Base-by-base conservation (phyloP, 352 stramenopile genomes). In the Phytophthora pini region DNA sequence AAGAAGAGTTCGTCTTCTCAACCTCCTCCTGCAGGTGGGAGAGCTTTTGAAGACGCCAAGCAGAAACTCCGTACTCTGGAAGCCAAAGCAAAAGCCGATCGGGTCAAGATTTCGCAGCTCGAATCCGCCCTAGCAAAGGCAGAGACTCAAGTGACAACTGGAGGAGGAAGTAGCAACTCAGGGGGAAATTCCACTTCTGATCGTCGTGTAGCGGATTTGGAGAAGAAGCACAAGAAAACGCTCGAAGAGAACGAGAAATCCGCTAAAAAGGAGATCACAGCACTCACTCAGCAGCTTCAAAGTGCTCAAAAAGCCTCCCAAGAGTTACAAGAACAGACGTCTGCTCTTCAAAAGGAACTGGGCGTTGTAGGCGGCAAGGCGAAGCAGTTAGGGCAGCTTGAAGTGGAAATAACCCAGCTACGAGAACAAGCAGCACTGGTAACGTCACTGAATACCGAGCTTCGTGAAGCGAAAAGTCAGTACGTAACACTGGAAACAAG, bases 171-270 rank as follows among this genome's bases (percentile, higher is more conserved):
- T 15, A 72, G 55, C 7, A 74, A 50, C 40, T 49, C 47, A 26
- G 56, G 29, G 57, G 67, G 26, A 61, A 60, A 34, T 61, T 46
- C 26, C 11, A 58, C 74, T 13, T 65, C 87, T 7, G 81, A 92
- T 61, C 80, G 85, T 41, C 81, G 84, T 20, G 34, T 95, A n/a
- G 73, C 57, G 0, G 87, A 95, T 5, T 65, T 81, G 36, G 87
- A 95, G 57, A 95, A 95, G 77, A 93, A 92, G 46, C 76, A 92
- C 63, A 84, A 88, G 54, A 79, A 83, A n/a, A 62, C 69, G 3
- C 38, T 92, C 5, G 81, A 92, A n/a, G 87, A 93, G 6, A 79
- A 54, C 10, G 84, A 95, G 70, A 88, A 84, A 27, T 27, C 47
- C 2, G 62, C 77, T 0, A 83, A 88, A 49, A 70, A 74, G 22